phyloP scores from a whole-genome alignment of 2,329 filamentous ascomycete genomes.

The Zelopaecilomyces penicillatus region DNA sequence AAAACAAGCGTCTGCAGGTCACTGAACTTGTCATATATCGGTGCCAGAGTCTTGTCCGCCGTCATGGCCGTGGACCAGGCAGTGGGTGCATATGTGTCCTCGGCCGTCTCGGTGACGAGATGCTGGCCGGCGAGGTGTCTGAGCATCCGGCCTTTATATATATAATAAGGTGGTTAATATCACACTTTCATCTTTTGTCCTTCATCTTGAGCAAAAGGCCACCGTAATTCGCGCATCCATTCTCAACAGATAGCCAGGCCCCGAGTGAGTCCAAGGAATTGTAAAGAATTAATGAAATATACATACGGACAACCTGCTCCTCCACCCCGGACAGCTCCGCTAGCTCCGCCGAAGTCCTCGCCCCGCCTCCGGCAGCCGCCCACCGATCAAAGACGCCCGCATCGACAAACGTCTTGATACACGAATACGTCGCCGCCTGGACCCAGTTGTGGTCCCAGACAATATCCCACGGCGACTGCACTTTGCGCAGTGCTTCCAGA shows the following conservation, averaged over 20 bases:
- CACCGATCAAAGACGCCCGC: slow-evolving; percentile 28
- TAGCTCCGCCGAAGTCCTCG: slow-evolving; percentile 23
- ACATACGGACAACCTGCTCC: slow-evolving; percentile 23
- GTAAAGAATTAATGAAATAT: neutral
- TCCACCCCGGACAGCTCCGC: slow-evolving; percentile 26
- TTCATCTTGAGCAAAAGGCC: no score
- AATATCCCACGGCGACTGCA: slow-evolving; percentile 30
- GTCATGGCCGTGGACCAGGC: slow-evolving; percentile 23
- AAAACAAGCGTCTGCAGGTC: slow-evolving; percentile 25
- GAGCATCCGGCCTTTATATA: slow-evolving; percentile 23
- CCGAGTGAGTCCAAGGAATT: no score
- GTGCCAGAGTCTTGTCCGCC: slow-evolving; percentile 19
- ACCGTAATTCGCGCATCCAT: no score
- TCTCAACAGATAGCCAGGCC: neutral
- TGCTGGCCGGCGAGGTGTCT: slow-evolving; percentile 26
- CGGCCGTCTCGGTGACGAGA: slow-evolving; percentile 24
- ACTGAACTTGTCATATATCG: slow-evolving; percentile 23
- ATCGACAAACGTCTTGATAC: slow-evolving; percentile 30
- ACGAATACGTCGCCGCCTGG: slow-evolving; percentile 22
- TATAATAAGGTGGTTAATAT: neutral
- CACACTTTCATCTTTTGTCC: no score
- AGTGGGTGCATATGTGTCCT: slow-evolving; percentile 26
- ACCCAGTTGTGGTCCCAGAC: slow-evolving; percentile 30
- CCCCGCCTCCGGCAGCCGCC: slow-evolving; percentile 20
- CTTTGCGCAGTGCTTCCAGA: slow-evolving; percentile 19